A percentile compares a stretch with the other conserved stretches of the same genome.
Evolutionary conservation across 495 filamentous ascomycete species (phyloP).

Genomic region (Amphirosellinia nigrospora): DNA sequence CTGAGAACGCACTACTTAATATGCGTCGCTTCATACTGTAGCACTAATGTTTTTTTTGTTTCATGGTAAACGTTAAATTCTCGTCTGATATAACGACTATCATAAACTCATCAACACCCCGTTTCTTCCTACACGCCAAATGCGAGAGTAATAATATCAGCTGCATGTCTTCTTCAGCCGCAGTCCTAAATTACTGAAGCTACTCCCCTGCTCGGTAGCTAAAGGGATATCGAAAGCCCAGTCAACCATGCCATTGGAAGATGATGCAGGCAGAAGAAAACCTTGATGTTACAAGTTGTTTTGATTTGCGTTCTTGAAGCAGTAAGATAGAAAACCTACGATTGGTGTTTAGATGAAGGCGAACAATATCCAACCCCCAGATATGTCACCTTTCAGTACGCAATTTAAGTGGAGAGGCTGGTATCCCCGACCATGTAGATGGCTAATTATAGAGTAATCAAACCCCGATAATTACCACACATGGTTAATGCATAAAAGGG

Average conservation of each 20-base stretch:
- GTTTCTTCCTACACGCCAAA: neutral
- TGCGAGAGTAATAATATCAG: neutral
- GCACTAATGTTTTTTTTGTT: neutral
- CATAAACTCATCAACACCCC: neutral
- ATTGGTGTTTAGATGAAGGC: neutral
- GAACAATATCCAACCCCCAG: neutral
- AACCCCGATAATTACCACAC: neutral
- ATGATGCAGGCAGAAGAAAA: neutral
- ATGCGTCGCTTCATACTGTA: neutral
- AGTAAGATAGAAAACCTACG: neutral
- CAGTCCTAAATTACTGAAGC: neutral
- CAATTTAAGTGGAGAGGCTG: neutral
- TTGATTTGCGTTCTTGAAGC: neutral
- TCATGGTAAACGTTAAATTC: neutral
- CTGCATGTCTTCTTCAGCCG: neutral
- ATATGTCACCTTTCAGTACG: neutral
- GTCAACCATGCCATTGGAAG: neutral
- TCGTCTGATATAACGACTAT: no score
- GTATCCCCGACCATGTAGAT: neutral
- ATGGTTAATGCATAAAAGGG: neutral
- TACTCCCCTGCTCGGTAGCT: neutral
- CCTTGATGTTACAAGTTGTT: neutral
- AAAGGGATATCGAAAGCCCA: neutral
- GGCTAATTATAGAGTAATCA: neutral
- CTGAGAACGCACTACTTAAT: neutral